Percentiles rank a stretch among this genome's conserved stretches.
Conservation (phyloP, 1,139 yeast species). For the Saccharomyces hybrid region DNA sequence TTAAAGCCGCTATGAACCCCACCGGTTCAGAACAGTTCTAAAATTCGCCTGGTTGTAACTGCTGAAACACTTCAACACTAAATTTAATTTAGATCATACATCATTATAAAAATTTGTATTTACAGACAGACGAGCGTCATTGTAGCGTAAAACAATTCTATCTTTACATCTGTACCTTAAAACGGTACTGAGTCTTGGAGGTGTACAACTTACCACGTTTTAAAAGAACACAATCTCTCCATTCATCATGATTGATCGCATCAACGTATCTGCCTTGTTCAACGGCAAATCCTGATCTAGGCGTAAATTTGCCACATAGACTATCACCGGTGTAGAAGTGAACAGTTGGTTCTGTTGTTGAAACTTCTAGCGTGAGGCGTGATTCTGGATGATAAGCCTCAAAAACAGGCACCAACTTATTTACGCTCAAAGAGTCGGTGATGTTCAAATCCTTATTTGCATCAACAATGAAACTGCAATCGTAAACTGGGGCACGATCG, state of each 20-base stretch:
- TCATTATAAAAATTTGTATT: not conserved
- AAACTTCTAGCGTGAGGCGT: slow-evolving; percentile 36
- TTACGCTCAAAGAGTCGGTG: slow-evolving; percentile 26
- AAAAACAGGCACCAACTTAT: slow-evolving; percentile 34
- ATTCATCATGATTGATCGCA: slow-evolving; percentile 42
- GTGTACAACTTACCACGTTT: slow-evolving; percentile 48
- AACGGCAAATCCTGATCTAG: slow-evolving; percentile 52
- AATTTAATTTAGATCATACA: not conserved
- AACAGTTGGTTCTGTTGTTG: slow-evolving; percentile 57
- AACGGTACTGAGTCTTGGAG: slow-evolving; percentile 36
- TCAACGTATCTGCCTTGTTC: slow-evolving; percentile 54
- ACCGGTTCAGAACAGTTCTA: too few species aligned
- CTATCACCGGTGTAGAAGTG: slow-evolving; percentile 58
- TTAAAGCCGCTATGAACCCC: too few species aligned
- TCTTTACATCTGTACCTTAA: not conserved
- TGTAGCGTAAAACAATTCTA: not conserved
- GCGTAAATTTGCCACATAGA: slow-evolving; percentile 32
- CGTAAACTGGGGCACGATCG: slow-evolving; percentile 32
- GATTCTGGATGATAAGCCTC: slow-evolving; percentile 43
- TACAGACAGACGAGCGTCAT: not conserved
- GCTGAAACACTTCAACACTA: too few species aligned
- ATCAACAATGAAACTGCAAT: slow-evolving; percentile 44
- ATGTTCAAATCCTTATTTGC: slow-evolving; percentile 38
- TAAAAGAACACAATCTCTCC: slow-evolving; percentile 45
- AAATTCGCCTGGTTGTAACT: too few species aligned